Conservation (phyloP, 1,284 basidiomycete genomes). For the Leccinum pseudoinsigne region DNA sequence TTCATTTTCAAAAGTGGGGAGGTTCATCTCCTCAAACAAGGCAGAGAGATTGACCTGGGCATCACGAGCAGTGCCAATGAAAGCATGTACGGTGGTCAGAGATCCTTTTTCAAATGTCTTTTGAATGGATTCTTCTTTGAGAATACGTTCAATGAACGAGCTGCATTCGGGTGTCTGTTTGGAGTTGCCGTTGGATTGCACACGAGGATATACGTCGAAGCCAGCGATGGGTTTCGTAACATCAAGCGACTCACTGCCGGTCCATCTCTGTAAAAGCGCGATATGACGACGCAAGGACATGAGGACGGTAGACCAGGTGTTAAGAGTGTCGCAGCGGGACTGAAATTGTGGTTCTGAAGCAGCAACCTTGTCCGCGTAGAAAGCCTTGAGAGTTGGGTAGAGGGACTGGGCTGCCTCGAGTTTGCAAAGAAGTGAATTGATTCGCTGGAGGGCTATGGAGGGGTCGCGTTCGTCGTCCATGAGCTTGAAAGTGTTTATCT, state of each 20-base stretch:
- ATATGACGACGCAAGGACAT: constrained; percentile 79
- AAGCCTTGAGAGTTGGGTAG: constrained; percentile 83
- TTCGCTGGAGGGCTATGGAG: constrained; percentile 65
- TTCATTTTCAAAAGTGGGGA: constrained; percentile 92
- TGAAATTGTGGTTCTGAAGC: constrained; percentile 71
- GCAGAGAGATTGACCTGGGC: constrained; percentile 82
- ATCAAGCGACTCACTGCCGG: constrained; percentile 87
- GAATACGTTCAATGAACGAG: constrained; percentile 90
- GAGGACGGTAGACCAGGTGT: constrained; percentile 87
- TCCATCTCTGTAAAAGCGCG: constrained; percentile 83
- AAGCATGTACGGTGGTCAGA: constrained; percentile 82
- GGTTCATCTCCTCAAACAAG: constrained; percentile 79
- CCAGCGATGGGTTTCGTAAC: constrained; percentile 75
- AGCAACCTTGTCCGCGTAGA: constrained; percentile 76
- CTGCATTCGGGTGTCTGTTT: constrained; percentile 55
- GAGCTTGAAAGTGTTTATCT: constrained; percentile 75
- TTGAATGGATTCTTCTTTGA: constrained; percentile 96
- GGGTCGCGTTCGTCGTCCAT: constrained; percentile 44
- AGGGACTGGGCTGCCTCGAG: constrained; percentile 85
- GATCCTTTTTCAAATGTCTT: constrained; percentile 94
- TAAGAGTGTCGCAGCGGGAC: constrained; percentile 80
- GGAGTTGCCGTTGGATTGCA: constrained; percentile 31
- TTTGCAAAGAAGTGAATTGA: constrained; percentile 73
- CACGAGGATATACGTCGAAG: constrained; percentile 44
- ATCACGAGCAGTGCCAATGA: constrained; percentile 86